Conservation (phyloP, 768 basidiomycete species). For the Panaeolus cyanescens region DNA sequence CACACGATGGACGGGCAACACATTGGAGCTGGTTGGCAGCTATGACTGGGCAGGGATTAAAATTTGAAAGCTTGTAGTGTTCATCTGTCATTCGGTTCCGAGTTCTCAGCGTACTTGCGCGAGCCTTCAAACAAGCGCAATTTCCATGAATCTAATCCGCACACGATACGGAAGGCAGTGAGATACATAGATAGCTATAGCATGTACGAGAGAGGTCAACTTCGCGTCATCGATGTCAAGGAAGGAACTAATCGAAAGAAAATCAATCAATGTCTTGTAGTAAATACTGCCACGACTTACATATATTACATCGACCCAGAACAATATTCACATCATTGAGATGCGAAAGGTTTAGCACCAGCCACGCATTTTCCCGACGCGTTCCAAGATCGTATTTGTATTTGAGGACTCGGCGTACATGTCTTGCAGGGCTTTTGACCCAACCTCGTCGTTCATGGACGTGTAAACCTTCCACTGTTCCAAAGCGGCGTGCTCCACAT, state of each 20-base stretch:
- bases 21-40: not conserved
- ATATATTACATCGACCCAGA: not conserved
- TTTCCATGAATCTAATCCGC: not conserved
- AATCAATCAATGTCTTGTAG: not conserved
- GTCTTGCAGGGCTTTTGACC: slow-evolving; percentile 32
- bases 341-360: slow-evolving; percentile 23
- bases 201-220: not conserved
- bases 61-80: not conserved
- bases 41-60: not conserved
- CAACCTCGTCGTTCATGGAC: slow-evolving; percentile 60
- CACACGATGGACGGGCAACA: not conserved
- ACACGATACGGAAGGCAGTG: not conserved
- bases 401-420: slow-evolving; percentile 16
- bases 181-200: too few relatives aligned
- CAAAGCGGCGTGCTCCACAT: slow-evolving; percentile 82
- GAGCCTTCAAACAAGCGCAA: not conserved
- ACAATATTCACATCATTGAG: not conserved
- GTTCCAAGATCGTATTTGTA: slow-evolving; percentile 34
- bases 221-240: not conserved
- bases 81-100: not conserved
- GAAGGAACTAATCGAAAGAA: not conserved
- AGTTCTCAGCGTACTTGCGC: not conserved
- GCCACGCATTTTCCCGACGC: slow-evolving; percentile 39
- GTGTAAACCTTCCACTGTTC: slow-evolving; percentile 77
- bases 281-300: slow-evolving; percentile 3